Base-by-base conservation (phyloP, 1,284 basidiomycete genomes). In the Inonotus hispidus region DNA sequence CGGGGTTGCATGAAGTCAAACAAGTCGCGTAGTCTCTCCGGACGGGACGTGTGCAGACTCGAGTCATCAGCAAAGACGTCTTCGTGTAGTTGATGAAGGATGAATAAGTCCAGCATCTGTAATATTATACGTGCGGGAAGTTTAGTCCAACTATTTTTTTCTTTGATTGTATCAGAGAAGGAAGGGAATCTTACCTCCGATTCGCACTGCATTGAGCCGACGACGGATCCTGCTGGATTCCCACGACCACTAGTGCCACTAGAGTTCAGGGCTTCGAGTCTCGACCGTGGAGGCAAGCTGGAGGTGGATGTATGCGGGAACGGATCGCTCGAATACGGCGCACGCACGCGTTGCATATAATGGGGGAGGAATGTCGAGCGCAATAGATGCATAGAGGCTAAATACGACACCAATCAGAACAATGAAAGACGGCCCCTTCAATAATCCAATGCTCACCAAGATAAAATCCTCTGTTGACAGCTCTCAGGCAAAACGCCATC, bases 261-360 rank as follows among this genome's bases (percentile, higher is more conserved):
- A 25, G 13, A 21, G 2, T 23, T 29, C 6, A 23, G 47, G 7
- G 11, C 21, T 8, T 25, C 23, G 7, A 16, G 16, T n/a, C 35
- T 35, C 19, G 50, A 32, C 25, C 4, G 19, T 25, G 16, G 55
- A 49, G 14, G 61, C 41, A 32, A 32, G 2, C 65, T 63, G 39
- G 61, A 59, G 7, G 64, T 49, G 5, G 70, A 63, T 16, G 61
- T 54, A 23, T 49, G 58, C 23, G 62, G 71, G 63, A 70, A 72
- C 1, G 70, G 71, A 53, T 72, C 70, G 16, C 67, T 67, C 10
- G 69, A 65, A 62, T 70, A 72, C n/a, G 69, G 70, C 13, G 58
- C 41, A 53, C 63, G 66, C 41, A 72, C 64, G 45, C 64, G 62
- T 7, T 61, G 59, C 19, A 60, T 59, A 60, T 71, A 72, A 27